Evolutionary conservation across 1,284 basidiomycete genomes (phyloP), one percentile per base, ranked within the genome.

Genomic region (Moesziomyces antarcticus): DNA sequence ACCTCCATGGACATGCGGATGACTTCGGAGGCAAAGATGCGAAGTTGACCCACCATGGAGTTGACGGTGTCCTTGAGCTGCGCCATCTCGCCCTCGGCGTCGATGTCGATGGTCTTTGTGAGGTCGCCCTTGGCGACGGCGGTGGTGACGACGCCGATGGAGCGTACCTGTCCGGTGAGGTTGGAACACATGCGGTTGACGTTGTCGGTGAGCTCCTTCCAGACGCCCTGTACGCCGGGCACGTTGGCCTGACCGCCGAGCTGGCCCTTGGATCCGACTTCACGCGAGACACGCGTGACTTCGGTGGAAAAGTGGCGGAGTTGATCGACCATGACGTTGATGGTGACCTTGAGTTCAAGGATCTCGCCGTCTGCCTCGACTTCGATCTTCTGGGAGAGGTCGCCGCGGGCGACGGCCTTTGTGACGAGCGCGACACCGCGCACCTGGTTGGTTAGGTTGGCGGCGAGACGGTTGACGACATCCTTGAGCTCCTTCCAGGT

Each of bases 331-430:
- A 97, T 98, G 85, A 92, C 92, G 83, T 99, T 99, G 84, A 99
- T 94, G 40, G 94, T 99, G 69, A 95, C 94, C 87, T 98, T 98
- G 82, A 99, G 87, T 85, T 98, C 96, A 55, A 97, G 87, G 57
- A 99, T 97, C 85, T 99, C 97, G 42, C 97, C 96, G 45, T 91
- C 90, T 1, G 96, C 96, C 81, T 97, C 92, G 78, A 99, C 95
- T 59, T 96, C 93, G 77, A 99, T 98, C 82, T 97, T 94, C 82
- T 96, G 93, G 37, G 91, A 92, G 72, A 99, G 87, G 86, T 99
- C 97, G 50, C 97, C 97, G 66, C 91, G 87, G 0, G 97, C 95
- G 81, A 99, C 95, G 11, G 97, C 97, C 67, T 94, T 98, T n/a
- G 96, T 99, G 81, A 96, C 93, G 82, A 90, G 90, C 27, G 96